Base-by-base conservation (phyloP, 345 rosid species). In the Ceriops zippeliana region DNA sequence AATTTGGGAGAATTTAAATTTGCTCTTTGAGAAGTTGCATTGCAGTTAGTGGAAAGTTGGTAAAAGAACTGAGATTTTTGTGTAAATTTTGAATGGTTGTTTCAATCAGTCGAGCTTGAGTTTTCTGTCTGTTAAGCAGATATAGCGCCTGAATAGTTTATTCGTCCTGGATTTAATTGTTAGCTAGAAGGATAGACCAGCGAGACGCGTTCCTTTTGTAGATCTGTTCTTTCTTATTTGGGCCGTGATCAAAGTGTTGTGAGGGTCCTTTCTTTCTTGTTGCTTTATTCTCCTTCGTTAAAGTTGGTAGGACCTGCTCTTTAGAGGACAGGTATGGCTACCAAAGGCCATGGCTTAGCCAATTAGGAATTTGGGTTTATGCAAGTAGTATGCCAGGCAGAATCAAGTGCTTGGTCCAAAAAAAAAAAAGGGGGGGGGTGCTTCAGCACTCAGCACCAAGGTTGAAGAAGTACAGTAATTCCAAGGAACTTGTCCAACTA, bases 211-310 rank as follows among this genome's bases (percentile, higher is more conserved):
- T 52, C 28, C 13, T 61, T 61, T 15, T 26, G 49, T 51, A 74
- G 73, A 68, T 74, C 78, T 65, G 19, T 63, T 9, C 53, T 26
- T 5, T 56, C 16, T 27, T 24, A 24, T 24, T 24, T 56, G 15
- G 9, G 6, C 28, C 30, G 2, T 10, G 7, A 9, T 56, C 26
- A 56, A 56, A 56, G 27, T 22, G 38, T 9, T 57, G 21, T 24
- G 47, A 19, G 27, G n/a, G n/a, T 21, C 11, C 38, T 59, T 42
- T 49, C 51, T n/a, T 21, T 49, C 24, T 15, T 42, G 13, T 38
- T 38, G 13, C 19, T 42, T 13, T 42, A 13, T 42, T 42, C 17
- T 42, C 16, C 49, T 42, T 15, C 49, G 15, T 42, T 42, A 13
- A 13, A 13, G 49, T 42, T 42, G 5, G 19, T 13, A 42, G 49